Evolutionary conservation across 1,284 basidiomycete species (phyloP), one percentile per base, ranked within the genome.

Genomic region (Leccinum proliferum): DNA sequence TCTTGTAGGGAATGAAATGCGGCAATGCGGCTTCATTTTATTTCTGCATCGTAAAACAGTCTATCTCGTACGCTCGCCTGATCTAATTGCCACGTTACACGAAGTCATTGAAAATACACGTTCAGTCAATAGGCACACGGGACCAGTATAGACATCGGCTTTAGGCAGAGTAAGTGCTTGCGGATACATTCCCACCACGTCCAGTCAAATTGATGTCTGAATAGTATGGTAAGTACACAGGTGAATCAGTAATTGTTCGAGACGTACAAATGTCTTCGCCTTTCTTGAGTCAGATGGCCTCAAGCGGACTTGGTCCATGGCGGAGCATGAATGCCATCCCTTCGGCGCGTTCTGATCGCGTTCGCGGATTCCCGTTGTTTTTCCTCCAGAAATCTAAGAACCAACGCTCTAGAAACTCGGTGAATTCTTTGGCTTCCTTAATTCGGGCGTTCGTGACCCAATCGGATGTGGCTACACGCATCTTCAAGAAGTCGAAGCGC

Each of bases 161-260:
- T 86, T 87, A 98, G 72, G 93, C 93, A 76, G 85, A 85, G 86
- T 99, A 99, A 64, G 90, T 90, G 65, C 88, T 91, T 53, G 96
- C 92, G 62, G 96, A 94, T 67, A 98, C 93, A 69, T 89, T 93
- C 66, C 95, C 95, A 65, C 95, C 95, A 71, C 93, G 92, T 64
- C 94, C 94, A 68, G 93, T 95, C 93, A 92, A 94, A 82, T 94
- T 92, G 78, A 92, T 83, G 77, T 92, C 90, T 92, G 63, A 58
- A 59, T 60, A 62, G 37, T 39, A 66, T 52, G 72, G 58, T 29
- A 34, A 34, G 29, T 55, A 48, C 65, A 59, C 41, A 57, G 66
- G 55, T 43, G 64, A 53, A 55, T 50, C 58, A 53, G 43, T 6
- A 43, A 60, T 56, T 34, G 60, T 11, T 62, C 57, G n/a, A 60